A percentile compares a stretch with the other conserved stretches of the same genome.
These are phyloP conservation scores for Beauveria bassiana DNA, from an alignment of 2,329 filamentous ascomycete genomes.

Conservation along the genomic window DNA sequence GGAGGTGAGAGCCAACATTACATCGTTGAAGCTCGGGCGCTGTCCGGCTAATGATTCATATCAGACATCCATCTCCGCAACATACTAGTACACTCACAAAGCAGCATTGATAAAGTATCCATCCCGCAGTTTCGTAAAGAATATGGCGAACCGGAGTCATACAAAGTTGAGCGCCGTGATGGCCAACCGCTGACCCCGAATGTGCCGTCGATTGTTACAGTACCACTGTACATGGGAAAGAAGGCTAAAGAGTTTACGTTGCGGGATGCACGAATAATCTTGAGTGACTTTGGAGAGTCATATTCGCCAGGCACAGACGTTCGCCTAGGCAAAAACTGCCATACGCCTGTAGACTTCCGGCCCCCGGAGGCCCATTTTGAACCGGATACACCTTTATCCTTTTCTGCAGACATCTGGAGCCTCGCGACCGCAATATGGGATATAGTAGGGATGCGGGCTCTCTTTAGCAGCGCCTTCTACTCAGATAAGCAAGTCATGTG, in stretches of 20 bases:
- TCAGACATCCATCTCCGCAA: not conserved
- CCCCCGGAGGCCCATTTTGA: not conserved
- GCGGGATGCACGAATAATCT: not conserved
- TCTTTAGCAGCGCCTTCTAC: not conserved
- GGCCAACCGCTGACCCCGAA: not conserved
- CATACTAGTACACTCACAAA: not conserved
- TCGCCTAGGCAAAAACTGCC: not conserved
- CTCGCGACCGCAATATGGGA: constrained; percentile 7
- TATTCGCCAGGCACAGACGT: not conserved
- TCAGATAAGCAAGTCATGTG: not conserved
- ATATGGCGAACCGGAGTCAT: not conserved
- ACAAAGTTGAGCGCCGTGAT: not conserved
- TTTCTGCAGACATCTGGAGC: constrained; percentile 8
- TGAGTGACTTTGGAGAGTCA: constrained; percentile 4
- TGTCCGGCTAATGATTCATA: not conserved
- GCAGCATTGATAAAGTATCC: not conserved
- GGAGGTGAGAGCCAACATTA: constrained; percentile 6
- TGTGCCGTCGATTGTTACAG: not conserved
- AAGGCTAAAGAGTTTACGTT: not conserved
- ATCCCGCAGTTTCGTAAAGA: not conserved
- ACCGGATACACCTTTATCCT: not conserved
- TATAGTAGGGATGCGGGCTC: constrained; percentile 3
- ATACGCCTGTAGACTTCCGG: not conserved
- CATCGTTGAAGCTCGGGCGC: not conserved
- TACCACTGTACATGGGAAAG: not conserved